These are phyloP conservation scores for Ceratopteris richardii DNA, from an alignment of 75 land plant genomes.

Conservation along the genomic window DNA sequence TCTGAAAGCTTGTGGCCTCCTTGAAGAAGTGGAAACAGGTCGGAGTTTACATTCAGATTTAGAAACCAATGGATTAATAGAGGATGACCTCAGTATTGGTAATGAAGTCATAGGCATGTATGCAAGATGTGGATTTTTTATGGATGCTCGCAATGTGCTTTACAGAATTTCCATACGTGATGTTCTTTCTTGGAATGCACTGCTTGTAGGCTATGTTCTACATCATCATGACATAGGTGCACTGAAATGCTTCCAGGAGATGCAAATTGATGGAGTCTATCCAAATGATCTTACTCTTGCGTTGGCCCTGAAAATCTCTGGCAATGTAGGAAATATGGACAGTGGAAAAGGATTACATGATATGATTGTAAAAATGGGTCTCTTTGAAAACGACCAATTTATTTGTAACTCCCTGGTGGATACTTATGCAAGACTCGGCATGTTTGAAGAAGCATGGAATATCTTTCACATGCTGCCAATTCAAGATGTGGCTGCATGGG, in stretches of 20 bases:
- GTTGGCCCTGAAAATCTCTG: slow-evolving; percentile 18
- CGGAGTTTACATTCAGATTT: too few relatives aligned
- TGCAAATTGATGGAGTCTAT: slow-evolving; percentile 25
- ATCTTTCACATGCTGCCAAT: slow-evolving; percentile 17
- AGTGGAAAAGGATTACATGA: not conserved
- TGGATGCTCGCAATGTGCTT: not conserved
- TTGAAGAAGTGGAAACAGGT: not conserved
- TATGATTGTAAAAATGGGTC: not conserved
- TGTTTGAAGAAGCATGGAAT: slow-evolving; percentile 1
- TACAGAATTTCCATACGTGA: not conserved
- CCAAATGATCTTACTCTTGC: slow-evolving; percentile 36
- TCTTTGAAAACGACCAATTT: not conserved
- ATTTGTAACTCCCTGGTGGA: slow-evolving; percentile 1
- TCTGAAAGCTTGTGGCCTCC: not conserved
- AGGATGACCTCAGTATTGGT: not conserved
- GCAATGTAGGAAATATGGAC: not conserved
- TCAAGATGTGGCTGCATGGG: slow-evolving; percentile 37
- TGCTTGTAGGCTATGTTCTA: slow-evolving; percentile 39
- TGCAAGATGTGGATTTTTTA: slow-evolving; percentile 1
- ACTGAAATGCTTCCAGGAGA: slow-evolving; percentile 28
- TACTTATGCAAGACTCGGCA: slow-evolving; percentile 4
- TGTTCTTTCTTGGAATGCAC: slow-evolving; percentile 25
- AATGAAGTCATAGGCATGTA: slow-evolving; percentile 1
- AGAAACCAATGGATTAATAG: not conserved
- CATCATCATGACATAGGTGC: slow-evolving; percentile 32